These are phyloP conservation scores for Inga leiocalycina DNA, from an alignment of 306 rosid species.

Conservation along the genomic window DNA sequence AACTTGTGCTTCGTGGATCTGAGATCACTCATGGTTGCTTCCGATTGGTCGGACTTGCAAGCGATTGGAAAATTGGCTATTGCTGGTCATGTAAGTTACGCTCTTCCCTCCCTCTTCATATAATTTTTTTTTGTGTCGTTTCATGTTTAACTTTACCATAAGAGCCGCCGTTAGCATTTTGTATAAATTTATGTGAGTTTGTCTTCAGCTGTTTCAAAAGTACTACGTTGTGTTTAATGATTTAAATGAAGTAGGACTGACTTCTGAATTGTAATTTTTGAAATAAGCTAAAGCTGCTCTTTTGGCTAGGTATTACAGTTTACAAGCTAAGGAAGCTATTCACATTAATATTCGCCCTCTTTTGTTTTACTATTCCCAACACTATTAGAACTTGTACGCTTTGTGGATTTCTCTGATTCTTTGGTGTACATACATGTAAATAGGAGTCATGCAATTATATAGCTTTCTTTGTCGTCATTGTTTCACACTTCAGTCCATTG, in stretches of 20 bases:
- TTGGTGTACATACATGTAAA: neutral
- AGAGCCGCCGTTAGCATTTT: neutral
- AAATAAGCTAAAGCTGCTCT: constrained; percentile 10
- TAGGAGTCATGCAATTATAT: constrained; percentile 16
- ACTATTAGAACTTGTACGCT: neutral
- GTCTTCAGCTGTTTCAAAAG: neutral
- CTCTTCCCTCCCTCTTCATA: neutral
- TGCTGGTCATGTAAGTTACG: constrained; percentile 85
- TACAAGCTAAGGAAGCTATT: neutral
- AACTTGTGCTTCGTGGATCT: constrained; percentile 71
- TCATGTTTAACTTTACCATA: neutral
- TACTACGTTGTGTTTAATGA: neutral
- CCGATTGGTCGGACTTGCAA: constrained; percentile 71
- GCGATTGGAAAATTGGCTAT: constrained; percentile 74
- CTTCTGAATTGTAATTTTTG: neutral
- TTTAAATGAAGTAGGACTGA: neutral
- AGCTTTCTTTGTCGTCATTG: neutral
- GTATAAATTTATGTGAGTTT: neutral
- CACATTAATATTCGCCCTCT: neutral
- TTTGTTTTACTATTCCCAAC: neutral
- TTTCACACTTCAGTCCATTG: constrained; percentile 5
- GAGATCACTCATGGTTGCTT: constrained; percentile 85
- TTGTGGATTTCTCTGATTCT: constrained; percentile 11
- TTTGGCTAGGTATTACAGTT: neutral
- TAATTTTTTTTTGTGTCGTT: neutral